A percentile compares a stretch with the other conserved stretches of the same genome.
Conservation (phyloP, 1,139 yeast genomes). For the Trichomonascaceae sp. region DNA sequence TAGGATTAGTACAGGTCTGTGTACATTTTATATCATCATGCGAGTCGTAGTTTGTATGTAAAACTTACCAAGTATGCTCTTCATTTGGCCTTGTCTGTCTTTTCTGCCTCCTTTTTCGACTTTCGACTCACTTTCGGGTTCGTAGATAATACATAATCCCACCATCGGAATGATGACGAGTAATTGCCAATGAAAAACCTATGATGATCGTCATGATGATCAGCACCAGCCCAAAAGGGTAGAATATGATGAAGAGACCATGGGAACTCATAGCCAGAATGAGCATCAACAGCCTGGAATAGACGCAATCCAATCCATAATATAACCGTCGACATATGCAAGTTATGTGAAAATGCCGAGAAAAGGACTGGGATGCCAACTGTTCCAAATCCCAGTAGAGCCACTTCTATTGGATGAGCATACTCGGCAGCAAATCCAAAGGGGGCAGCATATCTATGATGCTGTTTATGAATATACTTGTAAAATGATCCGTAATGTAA, state of each 20-base stretch:
- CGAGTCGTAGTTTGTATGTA: not conserved
- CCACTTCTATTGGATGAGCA: constrained; percentile 91
- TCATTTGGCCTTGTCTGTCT: not conserved
- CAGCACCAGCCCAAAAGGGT: constrained; percentile 98
- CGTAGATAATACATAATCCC: constrained; percentile 79
- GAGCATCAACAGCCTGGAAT: constrained; percentile 94
- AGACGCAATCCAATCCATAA: constrained; percentile 82
- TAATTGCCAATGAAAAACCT: constrained; percentile 89
- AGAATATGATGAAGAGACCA: constrained; percentile 86
- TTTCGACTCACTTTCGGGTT: constrained; percentile 23
- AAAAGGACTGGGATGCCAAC: constrained; percentile 85
- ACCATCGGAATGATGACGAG: constrained; percentile 90
- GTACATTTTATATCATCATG: constrained; percentile 20
- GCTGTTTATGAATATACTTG: constrained; percentile 91
- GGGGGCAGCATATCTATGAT: constrained; percentile 95
- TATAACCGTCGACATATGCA: constrained; percentile 80
- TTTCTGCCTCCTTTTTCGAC: constrained; percentile 10
- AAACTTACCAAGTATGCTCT: not conserved
- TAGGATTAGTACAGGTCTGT: constrained; percentile 23
- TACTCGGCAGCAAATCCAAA: constrained; percentile 95
- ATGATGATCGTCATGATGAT: constrained; percentile 95
- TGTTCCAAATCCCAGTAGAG: constrained; percentile 82
- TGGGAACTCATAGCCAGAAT: constrained; percentile 96
- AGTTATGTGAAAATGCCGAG: constrained; percentile 55
- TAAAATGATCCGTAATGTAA: constrained; percentile 84